Percentiles rank a stretch among this genome's conserved stretches.
Conservation (phyloP, 192 early-diverging fungal genomes). For the Spinellus fusiger region DNA sequence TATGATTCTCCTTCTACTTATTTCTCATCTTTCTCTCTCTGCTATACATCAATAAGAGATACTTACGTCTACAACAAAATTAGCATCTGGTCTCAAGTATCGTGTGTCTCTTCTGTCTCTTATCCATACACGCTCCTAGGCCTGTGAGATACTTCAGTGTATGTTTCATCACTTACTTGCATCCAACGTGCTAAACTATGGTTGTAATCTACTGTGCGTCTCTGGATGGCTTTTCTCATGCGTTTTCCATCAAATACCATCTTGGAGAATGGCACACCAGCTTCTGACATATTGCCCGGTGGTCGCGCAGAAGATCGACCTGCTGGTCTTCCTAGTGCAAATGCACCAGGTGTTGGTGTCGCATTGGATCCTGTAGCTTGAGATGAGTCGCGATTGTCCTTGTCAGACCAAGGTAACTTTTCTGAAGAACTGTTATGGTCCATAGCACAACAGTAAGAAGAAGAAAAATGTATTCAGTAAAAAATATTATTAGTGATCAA, state of each 20-base stretch:
- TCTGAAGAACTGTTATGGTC: no score
- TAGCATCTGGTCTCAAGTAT: constrained; percentile 62
- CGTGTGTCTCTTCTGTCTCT: constrained; percentile 45
- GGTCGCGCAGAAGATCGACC: constrained; percentile 1
- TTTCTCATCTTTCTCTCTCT: neutral
- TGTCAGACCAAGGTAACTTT: neutral
- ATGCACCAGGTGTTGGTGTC: neutral
- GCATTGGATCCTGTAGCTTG: neutral
- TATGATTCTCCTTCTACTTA: neutral
- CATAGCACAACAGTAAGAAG: no score
- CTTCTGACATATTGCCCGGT: neutral
- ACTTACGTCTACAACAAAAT: constrained; percentile 70
- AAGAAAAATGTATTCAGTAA: no score
- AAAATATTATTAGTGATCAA: no score
- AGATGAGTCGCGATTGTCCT: neutral
- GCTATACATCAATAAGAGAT: neutral
- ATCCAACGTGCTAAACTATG: constrained; percentile 71
- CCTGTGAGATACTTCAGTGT: no score
- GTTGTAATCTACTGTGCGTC: constrained; percentile 93
- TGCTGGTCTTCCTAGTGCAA: neutral
- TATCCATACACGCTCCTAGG: constrained; percentile 49
- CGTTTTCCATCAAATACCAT: constrained; percentile 65
- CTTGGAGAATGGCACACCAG: constrained; percentile 22
- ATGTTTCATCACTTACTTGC: constrained; percentile 62
- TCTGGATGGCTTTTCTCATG: constrained; percentile 84